phyloP scores from a whole-genome alignment of 2,329 filamentous ascomycete species.

The Aspergillus udagawae region DNA sequence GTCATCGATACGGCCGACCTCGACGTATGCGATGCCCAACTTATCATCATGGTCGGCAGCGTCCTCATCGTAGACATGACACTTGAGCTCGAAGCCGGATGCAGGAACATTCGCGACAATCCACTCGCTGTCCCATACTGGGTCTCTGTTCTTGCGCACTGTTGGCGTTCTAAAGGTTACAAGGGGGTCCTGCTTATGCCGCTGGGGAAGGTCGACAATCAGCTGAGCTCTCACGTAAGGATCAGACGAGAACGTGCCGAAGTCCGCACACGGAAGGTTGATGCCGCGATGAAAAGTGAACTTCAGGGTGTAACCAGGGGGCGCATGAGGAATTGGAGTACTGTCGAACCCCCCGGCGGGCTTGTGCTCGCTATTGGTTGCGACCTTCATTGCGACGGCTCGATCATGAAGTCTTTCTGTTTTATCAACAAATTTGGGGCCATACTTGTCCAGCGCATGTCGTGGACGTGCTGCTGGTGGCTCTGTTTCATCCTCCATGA shows the following conservation, averaged over 20 bases:
- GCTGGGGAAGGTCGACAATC: slow-evolving; percentile 62
- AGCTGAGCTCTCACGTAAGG: slow-evolving; percentile 79
- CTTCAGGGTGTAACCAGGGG: slow-evolving; percentile 76
- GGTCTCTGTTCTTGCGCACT: slow-evolving; percentile 65
- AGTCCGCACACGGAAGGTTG: slow-evolving; percentile 79
- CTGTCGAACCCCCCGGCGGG: slow-evolving; percentile 75
- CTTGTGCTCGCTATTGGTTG: slow-evolving; percentile 18
- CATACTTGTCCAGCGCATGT: slow-evolving; percentile 31
- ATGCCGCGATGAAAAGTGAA: slow-evolving; percentile 78
- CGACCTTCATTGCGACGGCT: slow-evolving; percentile 22
- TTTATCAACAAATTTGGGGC: slow-evolving; percentile 37
- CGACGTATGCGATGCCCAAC: slow-evolving; percentile 77
- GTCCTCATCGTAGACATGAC: slow-evolving; percentile 86
- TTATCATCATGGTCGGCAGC: slow-evolving; percentile 79
- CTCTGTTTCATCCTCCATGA: slow-evolving; percentile 11
- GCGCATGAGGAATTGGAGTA: slow-evolving; percentile 70
- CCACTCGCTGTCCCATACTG: slow-evolving; percentile 82
- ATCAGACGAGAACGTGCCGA: slow-evolving; percentile 73
- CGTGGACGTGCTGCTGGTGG: slow-evolving; percentile 17
- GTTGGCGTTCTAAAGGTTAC: slow-evolving; percentile 73
- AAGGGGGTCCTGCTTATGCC: slow-evolving; percentile 82
- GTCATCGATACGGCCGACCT: slow-evolving; percentile 57
- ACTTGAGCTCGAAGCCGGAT: slow-evolving; percentile 78
- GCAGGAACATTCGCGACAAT: slow-evolving; percentile 80
- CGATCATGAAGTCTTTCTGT: slow-evolving; percentile 38